Conservation (phyloP, 208 protist species). For the Wallacemonas sp. region DNA sequence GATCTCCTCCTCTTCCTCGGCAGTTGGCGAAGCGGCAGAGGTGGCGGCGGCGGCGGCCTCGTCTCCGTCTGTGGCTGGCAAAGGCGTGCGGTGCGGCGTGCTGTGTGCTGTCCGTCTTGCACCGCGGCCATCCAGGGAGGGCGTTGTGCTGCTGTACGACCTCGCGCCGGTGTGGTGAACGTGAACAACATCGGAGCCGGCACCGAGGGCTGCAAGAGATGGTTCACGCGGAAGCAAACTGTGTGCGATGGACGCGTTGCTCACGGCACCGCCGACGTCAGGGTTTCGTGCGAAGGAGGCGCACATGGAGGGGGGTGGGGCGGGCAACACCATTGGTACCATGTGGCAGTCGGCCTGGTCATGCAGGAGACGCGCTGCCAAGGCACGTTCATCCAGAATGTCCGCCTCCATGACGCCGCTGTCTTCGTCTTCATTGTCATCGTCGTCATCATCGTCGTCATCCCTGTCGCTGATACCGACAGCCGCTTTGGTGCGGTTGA, state of each 20-base stretch:
- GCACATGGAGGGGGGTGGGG: slow-evolving; percentile 1
- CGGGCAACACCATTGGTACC: slow-evolving; percentile 11
- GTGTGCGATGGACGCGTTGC: slow-evolving; percentile 5
- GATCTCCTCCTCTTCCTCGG: slow-evolving; percentile 27
- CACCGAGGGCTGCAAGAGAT: neutral
- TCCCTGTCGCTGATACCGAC: slow-evolving; percentile 1
- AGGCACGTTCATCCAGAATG: neutral
- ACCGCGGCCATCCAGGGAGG: neutral
- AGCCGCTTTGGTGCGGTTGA: too few species aligned
- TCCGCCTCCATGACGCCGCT: neutral
- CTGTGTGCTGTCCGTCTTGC: neutral
- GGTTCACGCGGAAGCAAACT: slow-evolving; percentile 7
- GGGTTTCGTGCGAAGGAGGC: slow-evolving; percentile 4
- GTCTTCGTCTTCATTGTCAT: slow-evolving; percentile 12
- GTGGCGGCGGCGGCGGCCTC: neutral
- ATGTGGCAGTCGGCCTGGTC: neutral
- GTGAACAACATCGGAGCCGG: slow-evolving; percentile 3
- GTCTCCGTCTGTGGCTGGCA: neutral
- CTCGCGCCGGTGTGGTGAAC: neutral
- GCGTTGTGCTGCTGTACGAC: neutral
- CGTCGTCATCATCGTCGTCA: slow-evolving; percentile 15
- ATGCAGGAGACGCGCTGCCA: neutral
- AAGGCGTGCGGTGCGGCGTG: neutral
- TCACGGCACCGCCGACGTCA: slow-evolving; percentile 2
- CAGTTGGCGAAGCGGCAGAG: slow-evolving; percentile 12